Base-by-base conservation (phyloP, 345 rosid species). In the Cardamine resedifolia region DNA sequence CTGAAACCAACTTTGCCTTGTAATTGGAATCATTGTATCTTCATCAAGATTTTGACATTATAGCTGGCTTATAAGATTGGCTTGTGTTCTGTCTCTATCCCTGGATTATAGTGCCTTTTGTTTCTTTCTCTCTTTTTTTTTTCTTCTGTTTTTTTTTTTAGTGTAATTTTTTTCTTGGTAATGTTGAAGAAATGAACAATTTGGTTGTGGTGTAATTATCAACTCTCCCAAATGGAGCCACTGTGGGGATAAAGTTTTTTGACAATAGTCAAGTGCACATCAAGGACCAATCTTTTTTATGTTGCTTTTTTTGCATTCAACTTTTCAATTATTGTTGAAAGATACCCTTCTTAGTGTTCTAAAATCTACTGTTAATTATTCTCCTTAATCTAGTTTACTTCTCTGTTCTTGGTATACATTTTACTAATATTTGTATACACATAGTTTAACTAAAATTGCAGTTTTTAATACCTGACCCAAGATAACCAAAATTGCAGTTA, bases 201-300 rank as follows among this genome's bases (percentile, higher is more conserved):
- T 81, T 76, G 82, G 82, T 47, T 88, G 90, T 63, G 72, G 58
- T 75, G 87, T 85, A 75, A 66, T 79, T 86, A 81, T 88, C 92
- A 75, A 50, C 80, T 81, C 77, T 73, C 66, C 56, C 50, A 59
- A 69, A 76, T 70, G 80, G 82, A 80, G 85, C 79, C 72, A 68
- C 44, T 78, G 80, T 76, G 82, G 82, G 85, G 83, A 64, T 81
- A 85, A 88, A 83, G 86, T 55, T 64, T 77, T 64, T 76, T 34
- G 70, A 38, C 48, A 70, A 58, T 64, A 68, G 78, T 78, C 73
- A 77, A 79, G 81, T 84, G 81, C 78, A 73, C 84, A 74, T 84
- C 76, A 60, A 71, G 91, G 92, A 81, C 92, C 96, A 87, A 56
- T 62, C 19, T 45, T 56, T 31, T 53, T 33, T 60, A 31, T 23